Evolutionary conservation across 1,284 basidiomycete genomes (phyloP), one percentile per base, ranked within the genome.

Genomic region (Papiliotrema fonsecae): DNA sequence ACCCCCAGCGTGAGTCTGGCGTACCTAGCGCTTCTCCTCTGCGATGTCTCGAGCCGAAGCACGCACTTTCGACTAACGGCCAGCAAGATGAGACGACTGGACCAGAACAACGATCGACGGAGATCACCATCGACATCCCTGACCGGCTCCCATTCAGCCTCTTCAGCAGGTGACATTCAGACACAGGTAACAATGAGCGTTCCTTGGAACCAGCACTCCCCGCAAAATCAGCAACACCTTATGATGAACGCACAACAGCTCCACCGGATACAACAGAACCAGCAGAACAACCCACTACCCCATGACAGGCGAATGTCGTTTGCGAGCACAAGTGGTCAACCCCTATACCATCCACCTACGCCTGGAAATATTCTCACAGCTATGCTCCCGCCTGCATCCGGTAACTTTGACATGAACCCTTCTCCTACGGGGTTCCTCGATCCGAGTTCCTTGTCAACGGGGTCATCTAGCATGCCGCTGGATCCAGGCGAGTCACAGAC

Each of bases 391-490:
- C 45, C 54, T 18, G 36, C 40, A 13, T 51, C 45, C 18, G 44
- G 51, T 7, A 47, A 42, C 27, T 46, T 47, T 6, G 47, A 50
- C n/a, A 43, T 52, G 10, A 42, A 45, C n/a, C 35, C 44, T 7
- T 52, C 54, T 6, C 45, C 48, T 2, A 51, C 48, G 1, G 55
- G 55, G 4, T 59, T 59, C 26, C 49, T 59, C 18, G 55, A 59
- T 45, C 57, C 57, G 4, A 43, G 50, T 13, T 27, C 41, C 14
- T 37, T 59, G 3, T 51, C 49, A 7, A 51, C 49, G 2, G 56
- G 56, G 10, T 35, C 56, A 13, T 54, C 51, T 9, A 30, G 32
- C 3, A n/a, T 47, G 19, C 19, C 32, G 2, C 28, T 40, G 27
- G 37, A 37, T 28, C 22, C 34, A 32, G 42, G 50, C 45, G 34